Conservation (phyloP, 192 early-diverging fungal species). For the Gaertneriomyces sp. region DNA sequence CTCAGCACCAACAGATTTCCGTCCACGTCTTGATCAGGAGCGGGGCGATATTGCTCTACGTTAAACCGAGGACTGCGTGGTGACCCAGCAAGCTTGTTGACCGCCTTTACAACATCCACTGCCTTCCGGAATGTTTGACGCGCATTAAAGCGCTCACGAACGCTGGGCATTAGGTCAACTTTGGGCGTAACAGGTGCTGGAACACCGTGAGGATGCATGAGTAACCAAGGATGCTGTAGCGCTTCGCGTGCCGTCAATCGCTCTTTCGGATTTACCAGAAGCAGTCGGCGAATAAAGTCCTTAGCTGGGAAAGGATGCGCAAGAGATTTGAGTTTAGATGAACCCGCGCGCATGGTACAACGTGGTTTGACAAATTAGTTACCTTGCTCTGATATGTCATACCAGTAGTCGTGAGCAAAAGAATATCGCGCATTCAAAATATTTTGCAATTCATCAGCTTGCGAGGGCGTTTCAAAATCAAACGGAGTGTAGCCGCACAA, state of each 20-base stretch:
- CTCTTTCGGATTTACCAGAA: conserved; percentile 63
- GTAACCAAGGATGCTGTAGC: conserved; percentile 81
- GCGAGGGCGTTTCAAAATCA: conserved; percentile 34
- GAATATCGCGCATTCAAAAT: conserved; percentile 43
- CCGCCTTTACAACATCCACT: conserved; percentile 59
- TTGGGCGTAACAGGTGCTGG: conserved; percentile 42
- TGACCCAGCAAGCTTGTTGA: conserved; percentile 38
- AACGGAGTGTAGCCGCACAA: conserved; percentile 62
- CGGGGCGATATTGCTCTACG: not conserved
- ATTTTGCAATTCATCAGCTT: conserved; percentile 44
- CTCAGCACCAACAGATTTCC: no score
- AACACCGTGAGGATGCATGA: conserved; percentile 14
- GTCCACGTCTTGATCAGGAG: no score
- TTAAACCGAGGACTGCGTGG: not conserved
- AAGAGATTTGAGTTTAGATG: not conserved
- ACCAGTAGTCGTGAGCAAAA: conserved; percentile 57
- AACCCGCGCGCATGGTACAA: conserved; percentile 1
- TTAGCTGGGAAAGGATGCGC: conserved; percentile 54
- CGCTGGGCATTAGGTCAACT: conserved; percentile 80
- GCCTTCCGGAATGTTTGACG: conserved; percentile 59
- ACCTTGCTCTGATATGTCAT: conserved; percentile 66
- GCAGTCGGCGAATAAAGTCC: conserved; percentile 68
- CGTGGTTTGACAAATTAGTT: not conserved
- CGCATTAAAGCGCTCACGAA: conserved; percentile 73
- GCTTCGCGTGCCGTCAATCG: conserved; percentile 80